Conservation (phyloP, 106 monocot genomes). For the Dactylorhiza incarnata region DNA sequence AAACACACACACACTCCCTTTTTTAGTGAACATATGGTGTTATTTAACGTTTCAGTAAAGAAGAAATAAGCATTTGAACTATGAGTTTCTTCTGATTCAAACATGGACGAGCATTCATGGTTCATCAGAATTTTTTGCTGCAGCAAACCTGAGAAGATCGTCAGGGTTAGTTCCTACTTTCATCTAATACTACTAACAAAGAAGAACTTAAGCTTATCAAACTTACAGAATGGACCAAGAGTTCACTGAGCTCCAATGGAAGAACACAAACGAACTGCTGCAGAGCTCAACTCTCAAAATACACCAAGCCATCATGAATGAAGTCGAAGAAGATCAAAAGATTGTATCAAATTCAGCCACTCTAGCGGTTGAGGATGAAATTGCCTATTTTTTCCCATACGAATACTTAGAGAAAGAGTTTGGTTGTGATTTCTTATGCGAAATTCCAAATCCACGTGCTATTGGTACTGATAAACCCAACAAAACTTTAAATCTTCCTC, state of each 20-base stretch:
- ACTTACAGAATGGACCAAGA: slow-evolving; percentile 31
- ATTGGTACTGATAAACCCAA: background rate
- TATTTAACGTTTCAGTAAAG: background rate
- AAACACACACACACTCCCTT: background rate
- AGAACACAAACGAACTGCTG: slow-evolving; percentile 52
- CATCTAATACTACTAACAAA: background rate
- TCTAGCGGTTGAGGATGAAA: slow-evolving; percentile 31
- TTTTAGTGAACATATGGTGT: background rate
- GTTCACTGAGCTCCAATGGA: slow-evolving; percentile 64
- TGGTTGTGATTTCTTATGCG: slow-evolving; percentile 48
- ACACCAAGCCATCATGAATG: background rate
- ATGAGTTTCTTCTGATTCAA: background rate
- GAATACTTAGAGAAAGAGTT: slow-evolving; percentile 67
- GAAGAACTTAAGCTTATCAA: background rate
- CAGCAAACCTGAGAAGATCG: background rate
- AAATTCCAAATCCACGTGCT: slow-evolving; percentile 27
- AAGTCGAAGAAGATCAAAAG: slow-evolving; percentile 10
- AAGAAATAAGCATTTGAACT: background rate
- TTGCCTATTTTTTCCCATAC: slow-evolving; percentile 52
- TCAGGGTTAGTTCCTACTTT: slow-evolving; percentile 2
- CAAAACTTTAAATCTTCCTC: slow-evolving; percentile 1
- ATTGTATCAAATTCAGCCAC: background rate
- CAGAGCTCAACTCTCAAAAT: slow-evolving; percentile 47
- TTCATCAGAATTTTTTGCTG: background rate
- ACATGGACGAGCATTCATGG: background rate